Conservation (phyloP, 179 eudicot species). For the Camellia oleifera region DNA sequence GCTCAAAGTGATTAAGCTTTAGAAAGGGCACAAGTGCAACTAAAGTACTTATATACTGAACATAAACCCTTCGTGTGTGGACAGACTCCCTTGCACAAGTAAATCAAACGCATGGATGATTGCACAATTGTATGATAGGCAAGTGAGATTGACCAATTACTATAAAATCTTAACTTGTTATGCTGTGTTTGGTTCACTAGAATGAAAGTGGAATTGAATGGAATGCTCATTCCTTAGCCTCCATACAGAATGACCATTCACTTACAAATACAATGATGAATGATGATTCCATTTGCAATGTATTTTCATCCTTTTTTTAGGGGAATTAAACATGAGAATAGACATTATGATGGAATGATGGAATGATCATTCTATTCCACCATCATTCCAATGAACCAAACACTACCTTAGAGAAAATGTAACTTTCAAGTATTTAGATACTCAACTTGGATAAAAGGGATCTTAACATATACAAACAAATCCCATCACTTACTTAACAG, state of each 20-base stretch:
- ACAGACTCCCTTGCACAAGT: not conserved
- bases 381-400: no score
- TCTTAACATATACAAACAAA: conserved; percentile 8
- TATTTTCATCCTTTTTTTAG: no score
- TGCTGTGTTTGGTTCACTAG: no score
- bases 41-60: not conserved
- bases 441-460: not conserved
- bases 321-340: not conserved
- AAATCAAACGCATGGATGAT: not conserved
- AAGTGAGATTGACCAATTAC: not conserved
- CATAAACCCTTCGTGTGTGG: not conserved
- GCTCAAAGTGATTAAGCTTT: not conserved
- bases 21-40: not conserved
- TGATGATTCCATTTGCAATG: no score
- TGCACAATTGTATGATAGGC: not conserved
- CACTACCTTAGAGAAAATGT: no score
- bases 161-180: no score
- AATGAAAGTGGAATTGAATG: no score
- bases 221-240: no score
- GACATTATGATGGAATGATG: not conserved
- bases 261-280: no score
- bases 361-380: no score
- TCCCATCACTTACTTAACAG: not conserved
- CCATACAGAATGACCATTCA: no score
- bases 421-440: no score